Conservation (phyloP, 2,329 filamentous ascomycete genomes). For the Verticillium tricorpus region DNA sequence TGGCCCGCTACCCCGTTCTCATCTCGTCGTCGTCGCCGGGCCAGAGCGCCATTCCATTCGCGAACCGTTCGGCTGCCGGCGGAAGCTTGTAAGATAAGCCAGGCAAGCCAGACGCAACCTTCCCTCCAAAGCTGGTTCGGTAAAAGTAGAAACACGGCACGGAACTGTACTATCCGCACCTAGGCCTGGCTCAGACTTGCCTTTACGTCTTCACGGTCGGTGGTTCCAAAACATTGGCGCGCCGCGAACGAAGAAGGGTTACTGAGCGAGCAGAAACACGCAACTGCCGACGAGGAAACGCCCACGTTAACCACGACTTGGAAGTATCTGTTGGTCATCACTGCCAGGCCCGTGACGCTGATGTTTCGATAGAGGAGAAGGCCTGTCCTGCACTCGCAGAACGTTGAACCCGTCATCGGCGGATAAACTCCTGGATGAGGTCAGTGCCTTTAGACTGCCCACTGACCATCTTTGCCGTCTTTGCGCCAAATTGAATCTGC, state of each 20-base stretch:
- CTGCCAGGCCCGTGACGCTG: slow-evolving; percentile 31
- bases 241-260: slow-evolving; percentile 35
- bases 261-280: slow-evolving; percentile 43
- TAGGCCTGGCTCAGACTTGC: slow-evolving; percentile 57
- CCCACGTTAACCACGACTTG: slow-evolving; percentile 42
- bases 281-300: slow-evolving; percentile 21
- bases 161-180: not conserved
- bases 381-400: slow-evolving; percentile 3
- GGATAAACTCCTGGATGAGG: slow-evolving; percentile 31
- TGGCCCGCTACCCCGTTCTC: slow-evolving; percentile 1
- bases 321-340: slow-evolving; percentile 79
- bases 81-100: not conserved
- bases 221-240: slow-evolving; percentile 15
- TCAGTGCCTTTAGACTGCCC: slow-evolving; percentile 66
- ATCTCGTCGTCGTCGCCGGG: slow-evolving; percentile 1
- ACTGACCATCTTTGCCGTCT: slow-evolving; percentile 78
- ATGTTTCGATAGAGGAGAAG: not conserved
- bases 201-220: slow-evolving; percentile 52
- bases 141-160: not conserved
- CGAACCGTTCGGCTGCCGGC: not conserved
- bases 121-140: not conserved
- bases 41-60: not conserved
- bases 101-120: not conserved
- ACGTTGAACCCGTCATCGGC: not conserved
- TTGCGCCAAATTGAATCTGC: slow-evolving; percentile 76